Evolutionary conservation across 23 red algal genomes (phyloP).

Genomic region (Cyanidiococcus yangmingshanensis): DNA sequence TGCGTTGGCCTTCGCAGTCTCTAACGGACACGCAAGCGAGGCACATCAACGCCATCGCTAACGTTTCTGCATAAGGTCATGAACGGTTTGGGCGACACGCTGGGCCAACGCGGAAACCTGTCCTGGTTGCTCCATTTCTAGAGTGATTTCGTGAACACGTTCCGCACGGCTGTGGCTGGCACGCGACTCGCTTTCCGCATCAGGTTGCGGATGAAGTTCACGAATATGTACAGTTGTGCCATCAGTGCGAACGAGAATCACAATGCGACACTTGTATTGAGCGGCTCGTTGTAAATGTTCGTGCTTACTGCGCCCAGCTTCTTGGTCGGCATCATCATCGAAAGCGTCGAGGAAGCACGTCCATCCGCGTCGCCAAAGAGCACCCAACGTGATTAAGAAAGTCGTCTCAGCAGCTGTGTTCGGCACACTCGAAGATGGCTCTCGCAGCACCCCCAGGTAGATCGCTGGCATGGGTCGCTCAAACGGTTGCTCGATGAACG

Average conservation of each 20-base stretch:
- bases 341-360: neutral
- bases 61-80: neutral
- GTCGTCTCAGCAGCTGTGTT: neutral
- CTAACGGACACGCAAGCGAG: no score
- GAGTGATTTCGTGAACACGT: neutral
- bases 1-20: no score
- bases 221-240: neutral
- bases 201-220: neutral
- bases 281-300: neutral
- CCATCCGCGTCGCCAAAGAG: neutral
- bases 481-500: neutral
- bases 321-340: neutral
- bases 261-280: neutral
- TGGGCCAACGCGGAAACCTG: neutral
- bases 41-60: no score
- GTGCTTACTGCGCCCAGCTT: neutral
- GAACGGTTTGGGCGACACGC: neutral
- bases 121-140: neutral
- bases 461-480: neutral
- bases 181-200: neutral
- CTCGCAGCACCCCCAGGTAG: neutral
- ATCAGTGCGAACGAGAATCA: neutral
- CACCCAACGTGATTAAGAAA: neutral
- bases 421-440: neutral
- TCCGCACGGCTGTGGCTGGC: neutral